Percentiles rank a stretch among this genome's conserved stretches.
phyloP scores from a whole-genome alignment of 2,329 filamentous ascomycete genomes.

The Dothistroma septosporum region DNA sequence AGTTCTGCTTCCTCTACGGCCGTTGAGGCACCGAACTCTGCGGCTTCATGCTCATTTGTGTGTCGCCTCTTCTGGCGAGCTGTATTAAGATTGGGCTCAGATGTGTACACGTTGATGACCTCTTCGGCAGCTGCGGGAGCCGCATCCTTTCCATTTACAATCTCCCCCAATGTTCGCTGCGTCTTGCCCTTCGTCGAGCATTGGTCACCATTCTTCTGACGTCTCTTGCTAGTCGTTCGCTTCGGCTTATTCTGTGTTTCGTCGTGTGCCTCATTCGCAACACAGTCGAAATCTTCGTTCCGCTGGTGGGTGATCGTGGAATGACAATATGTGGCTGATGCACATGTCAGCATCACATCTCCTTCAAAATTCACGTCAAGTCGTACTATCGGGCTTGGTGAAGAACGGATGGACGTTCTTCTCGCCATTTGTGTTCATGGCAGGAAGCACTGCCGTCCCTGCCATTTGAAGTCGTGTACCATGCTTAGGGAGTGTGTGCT shows the following conservation, averaged over 20 bases:
- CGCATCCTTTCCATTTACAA: constrained; percentile 20
- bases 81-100: constrained; percentile 28
- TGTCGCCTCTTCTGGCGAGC: constrained; percentile 38
- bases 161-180: constrained; percentile 30
- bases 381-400: background rate
- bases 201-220: constrained; percentile 13
- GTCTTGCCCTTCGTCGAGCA: constrained; percentile 20
- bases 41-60: constrained; percentile 28
- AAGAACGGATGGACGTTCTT: constrained; percentile 34
- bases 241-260: constrained; percentile 14
- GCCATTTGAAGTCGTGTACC: constrained; percentile 20
- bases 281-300: background rate
- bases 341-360: background rate
- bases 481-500: background rate
- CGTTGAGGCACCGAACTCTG: constrained; percentile 13
- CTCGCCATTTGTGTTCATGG: constrained; percentile 25
- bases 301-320: background rate
- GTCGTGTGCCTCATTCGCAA: background rate
- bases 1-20: background rate
- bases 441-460: constrained; percentile 19
- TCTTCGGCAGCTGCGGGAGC: background rate
- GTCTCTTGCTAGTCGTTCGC: constrained; percentile 15
- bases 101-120: constrained; percentile 4
- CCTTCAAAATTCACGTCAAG: background rate
- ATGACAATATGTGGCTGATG: background rate